A percentile compares a stretch with the other conserved stretches of the same genome.
Evolutionary conservation across 2,329 filamentous ascomycete genomes (phyloP).

Genomic region (Thelonectria discophora): DNA sequence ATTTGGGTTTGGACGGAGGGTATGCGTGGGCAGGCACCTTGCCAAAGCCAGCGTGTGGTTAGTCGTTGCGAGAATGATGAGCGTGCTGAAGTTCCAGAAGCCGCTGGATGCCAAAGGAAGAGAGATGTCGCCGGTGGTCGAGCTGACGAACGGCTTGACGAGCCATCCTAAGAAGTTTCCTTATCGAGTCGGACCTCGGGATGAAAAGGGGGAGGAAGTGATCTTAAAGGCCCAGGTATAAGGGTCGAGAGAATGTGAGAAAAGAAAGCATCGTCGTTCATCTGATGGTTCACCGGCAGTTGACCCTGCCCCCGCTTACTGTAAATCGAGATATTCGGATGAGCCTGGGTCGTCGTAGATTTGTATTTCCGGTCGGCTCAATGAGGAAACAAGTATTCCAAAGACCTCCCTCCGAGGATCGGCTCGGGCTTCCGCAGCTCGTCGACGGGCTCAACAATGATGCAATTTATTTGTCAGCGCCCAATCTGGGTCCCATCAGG

Average conservation of each 20-base stretch:
- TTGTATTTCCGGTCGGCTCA: neutral
- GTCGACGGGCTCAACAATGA: constrained; percentile 29
- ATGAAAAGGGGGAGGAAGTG: constrained; percentile 25
- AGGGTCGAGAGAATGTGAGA: neutral
- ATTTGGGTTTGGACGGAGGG: constrained; percentile 62
- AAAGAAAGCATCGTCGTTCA: no score
- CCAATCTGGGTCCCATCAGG: no score
- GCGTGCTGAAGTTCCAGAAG: constrained; percentile 48
- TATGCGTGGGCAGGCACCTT: constrained; percentile 60
- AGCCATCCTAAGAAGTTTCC: constrained; percentile 40
- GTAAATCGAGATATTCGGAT: neutral
- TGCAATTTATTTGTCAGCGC: constrained; percentile 42
- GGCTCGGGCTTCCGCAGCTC: constrained; percentile 16
- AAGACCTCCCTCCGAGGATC: constrained; percentile 32
- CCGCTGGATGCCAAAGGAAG: constrained; percentile 47
- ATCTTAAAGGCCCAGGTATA: constrained; percentile 17
- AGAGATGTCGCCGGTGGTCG: constrained; percentile 44
- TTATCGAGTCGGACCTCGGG: constrained; percentile 39
- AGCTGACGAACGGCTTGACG: constrained; percentile 41
- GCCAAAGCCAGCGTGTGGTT: constrained; percentile 57
- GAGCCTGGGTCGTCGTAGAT: no score
- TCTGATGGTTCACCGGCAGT: neutral
- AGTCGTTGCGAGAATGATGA: constrained; percentile 51
- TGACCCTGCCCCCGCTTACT: constrained; percentile 15
- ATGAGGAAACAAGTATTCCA: constrained; percentile 2